Evolutionary conservation across 2,329 filamentous ascomycete genomes (phyloP), one percentile per base, ranked within the genome.

Genomic region (Talaromyces sp.): DNA sequence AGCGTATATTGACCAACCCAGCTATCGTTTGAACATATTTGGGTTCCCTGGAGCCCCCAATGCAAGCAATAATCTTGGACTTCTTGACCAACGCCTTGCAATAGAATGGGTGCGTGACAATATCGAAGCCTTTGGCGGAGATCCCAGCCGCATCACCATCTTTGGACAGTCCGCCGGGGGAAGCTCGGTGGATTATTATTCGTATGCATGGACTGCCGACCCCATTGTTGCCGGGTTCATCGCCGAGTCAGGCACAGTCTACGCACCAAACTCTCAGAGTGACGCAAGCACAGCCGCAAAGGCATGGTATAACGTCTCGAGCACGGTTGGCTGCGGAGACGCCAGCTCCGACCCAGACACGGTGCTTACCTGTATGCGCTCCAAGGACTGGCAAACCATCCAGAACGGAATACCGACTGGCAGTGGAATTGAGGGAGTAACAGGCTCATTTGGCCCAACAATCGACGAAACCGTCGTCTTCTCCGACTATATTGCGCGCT

Each of bases 21-120:
- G 58, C 30, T 60, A 60, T 32, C 58, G 58, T 6, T 22, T 60
- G 4, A 60, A 60, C 33, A 56, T 60, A 6, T 60, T 56, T 27
- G 58, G 58, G 9, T 60, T 60, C 7, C 58, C 58, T 1, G 58
- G 58, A 19, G 32, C 55, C 13, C 58, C 58, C 32, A 55, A 39
- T 13, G 42, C 56, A n/a, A 15, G 42, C n/a, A 57, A 60, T 19
- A 93, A 93, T 69, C 73, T 91, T 3, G 90, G 90, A 2, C 80
- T 91, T 2, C 79, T 89, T 0, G 90, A 93, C 68, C 89, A 93
- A 68, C 82, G 88, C 28, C 80, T 89, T 65, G 90, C 84, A 0
- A 78, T 93, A 6, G 77, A 92, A 70, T 93, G 90, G 90, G 84
- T 91, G 0, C 85, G 88, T 7, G 88, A 91, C 67, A 91, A 93